These are phyloP conservation scores for Malus hybrid DNA, from an alignment of 331 rosid species.

Conservation along the genomic window DNA sequence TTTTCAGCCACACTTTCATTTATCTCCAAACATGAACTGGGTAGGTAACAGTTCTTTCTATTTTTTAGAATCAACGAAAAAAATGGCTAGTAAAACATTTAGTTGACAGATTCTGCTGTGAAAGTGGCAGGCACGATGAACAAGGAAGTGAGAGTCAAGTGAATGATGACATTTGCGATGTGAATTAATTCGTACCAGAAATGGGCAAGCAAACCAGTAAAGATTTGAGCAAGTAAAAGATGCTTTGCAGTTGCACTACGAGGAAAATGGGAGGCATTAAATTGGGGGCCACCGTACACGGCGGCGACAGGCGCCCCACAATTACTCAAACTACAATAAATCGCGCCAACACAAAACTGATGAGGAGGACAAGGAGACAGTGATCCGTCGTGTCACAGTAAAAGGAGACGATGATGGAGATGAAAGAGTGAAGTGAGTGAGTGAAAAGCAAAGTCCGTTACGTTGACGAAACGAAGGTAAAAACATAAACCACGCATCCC, in stretches of 20 bases:
- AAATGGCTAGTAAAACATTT: background rate
- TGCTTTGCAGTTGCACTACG: background rate
- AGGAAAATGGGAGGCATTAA: background rate
- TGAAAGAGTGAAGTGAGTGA: background rate
- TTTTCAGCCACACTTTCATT: no score
- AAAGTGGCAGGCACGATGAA: background rate
- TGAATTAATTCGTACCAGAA: background rate
- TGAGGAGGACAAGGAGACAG: slow-evolving; percentile 8
- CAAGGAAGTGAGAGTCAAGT: no score
- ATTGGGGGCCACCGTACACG: background rate
- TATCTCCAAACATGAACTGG: no score
- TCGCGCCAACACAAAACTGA: background rate
- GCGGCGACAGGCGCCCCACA: background rate
- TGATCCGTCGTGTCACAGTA: slow-evolving; percentile 14
- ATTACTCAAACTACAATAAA: background rate
- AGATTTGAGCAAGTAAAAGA: background rate
- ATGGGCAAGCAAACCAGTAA: background rate
- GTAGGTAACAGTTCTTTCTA: no score
- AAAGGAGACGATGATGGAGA: slow-evolving; percentile 5
- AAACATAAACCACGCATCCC: slow-evolving; percentile 13
- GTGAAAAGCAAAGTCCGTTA: slow-evolving; percentile 11
- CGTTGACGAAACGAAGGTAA: slow-evolving; percentile 21
- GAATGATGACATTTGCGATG: background rate
- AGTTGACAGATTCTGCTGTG: background rate
- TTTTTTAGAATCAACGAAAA: no score